Base-by-base conservation (phyloP, 805 yeast species). In the Ascoidea tarda region DNA sequence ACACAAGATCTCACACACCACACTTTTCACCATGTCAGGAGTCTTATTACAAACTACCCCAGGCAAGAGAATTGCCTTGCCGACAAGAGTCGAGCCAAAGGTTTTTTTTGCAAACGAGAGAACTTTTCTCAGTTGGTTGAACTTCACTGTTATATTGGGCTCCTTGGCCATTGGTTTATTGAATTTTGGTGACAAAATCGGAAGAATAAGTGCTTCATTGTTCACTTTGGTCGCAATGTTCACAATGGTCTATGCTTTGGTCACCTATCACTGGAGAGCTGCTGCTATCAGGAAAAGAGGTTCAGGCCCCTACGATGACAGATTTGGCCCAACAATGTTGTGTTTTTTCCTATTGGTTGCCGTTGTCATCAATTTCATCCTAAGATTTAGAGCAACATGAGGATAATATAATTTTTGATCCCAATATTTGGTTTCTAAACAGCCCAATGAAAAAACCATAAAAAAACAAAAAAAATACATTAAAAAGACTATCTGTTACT, bases 231-330 rank as follows among this genome's bases (percentile, higher is more conserved):
- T 93, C 53, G 96, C 99, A 57, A 91, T 93, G 97, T 88, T 87
- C 58, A 91, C 99, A 31, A 93, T 93, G 99, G 77, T 84, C 2
- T 93, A 93, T 63, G 99, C 99, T 1, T 76, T 93, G 57, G 77
- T 88, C 49, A 93, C 98, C 10, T 93, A 93, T 68, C 99, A 93
- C 69, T 95, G 99, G 99, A 87, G 99, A 74, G 99, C 99, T 1
- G 88, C 90, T 65, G 99, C 99, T 55, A 93, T 93, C 60, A 83
- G 99, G 69, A 78, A 91, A 70, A 83, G 98, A 69, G 99, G 99
- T 47, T 81, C 96, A 12, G 99, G 99, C 49, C 99, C 99, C n/a
- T 93, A 93, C 66, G 99, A 93, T 65, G 99, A 93, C 69, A 81
- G 99, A 66, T 84, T 93, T 60, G 99, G 99, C 48, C 99, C 99